Evolutionary conservation across 2,329 filamentous ascomycete species (phyloP).

Genomic region (Sporothrix dimorphospora): DNA sequence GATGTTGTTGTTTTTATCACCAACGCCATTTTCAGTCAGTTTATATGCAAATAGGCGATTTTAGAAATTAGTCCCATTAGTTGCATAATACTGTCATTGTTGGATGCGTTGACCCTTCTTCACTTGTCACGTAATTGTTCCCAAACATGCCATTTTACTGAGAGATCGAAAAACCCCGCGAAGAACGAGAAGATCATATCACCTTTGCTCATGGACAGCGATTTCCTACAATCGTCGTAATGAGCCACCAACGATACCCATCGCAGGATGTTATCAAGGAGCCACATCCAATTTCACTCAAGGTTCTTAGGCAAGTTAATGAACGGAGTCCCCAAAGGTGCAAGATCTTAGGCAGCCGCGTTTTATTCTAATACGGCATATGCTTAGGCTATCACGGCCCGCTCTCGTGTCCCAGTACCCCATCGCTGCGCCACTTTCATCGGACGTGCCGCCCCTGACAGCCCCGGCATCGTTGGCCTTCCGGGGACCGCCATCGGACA

Average conservation of each 20-base stretch:
- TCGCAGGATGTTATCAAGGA: constrained; percentile 67
- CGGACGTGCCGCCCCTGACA: constrained; percentile 51
- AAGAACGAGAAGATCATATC: background rate
- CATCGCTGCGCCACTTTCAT: constrained; percentile 52
- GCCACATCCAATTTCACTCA: constrained; percentile 77
- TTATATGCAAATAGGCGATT: constrained; percentile 9
- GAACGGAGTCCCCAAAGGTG: background rate
- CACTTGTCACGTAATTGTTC: background rate
- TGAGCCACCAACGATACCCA: constrained; percentile 63
- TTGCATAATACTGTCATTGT: background rate
- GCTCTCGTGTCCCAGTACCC: constrained; percentile 73
- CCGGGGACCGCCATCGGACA: constrained; percentile 41
- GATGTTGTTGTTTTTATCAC: too few species aligned
- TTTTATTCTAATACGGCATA: background rate
- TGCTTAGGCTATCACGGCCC: constrained; percentile 72
- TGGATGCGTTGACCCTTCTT: background rate
- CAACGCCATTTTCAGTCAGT: background rate
- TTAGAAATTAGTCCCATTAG: background rate
- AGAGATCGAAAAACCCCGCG: background rate
- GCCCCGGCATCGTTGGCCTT: constrained; percentile 75
- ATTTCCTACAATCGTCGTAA: constrained; percentile 37
- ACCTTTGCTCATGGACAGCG: background rate
- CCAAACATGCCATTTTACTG: background rate
- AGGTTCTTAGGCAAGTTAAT: constrained; percentile 64
- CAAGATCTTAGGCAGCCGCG: background rate